Base-by-base conservation (phyloP, 2,329 filamentous ascomycete genomes). In the Colletotrichum sublineola region DNA sequence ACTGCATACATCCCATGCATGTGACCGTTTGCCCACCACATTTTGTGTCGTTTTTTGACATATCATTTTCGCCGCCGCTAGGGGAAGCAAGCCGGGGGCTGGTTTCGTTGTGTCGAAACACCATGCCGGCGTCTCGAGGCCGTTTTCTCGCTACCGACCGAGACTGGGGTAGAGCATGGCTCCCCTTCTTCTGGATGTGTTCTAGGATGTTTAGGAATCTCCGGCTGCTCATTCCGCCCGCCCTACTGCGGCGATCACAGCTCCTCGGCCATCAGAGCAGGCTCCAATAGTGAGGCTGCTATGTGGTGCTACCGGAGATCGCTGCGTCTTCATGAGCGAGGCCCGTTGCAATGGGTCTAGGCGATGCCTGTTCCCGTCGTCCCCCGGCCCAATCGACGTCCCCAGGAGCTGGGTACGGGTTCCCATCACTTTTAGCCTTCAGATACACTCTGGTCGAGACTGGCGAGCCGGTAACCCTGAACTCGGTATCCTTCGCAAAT, bases 221-320 rank as follows among this genome's bases (percentile, higher is more conserved):
- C 58, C 53, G 44, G 18, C 31, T 33, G 46, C 57, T 18, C 29
- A 63, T 52, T 40, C 40, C 40, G 50, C 52, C 40, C 44, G 53
- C 44, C 44, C 38, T 44, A 15, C n/a, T 31, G 31, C 46, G 67
- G 15, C 62, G 70, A 73, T 71, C 67, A 31, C 50, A 62, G 55
- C 70, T 56, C 5, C 9, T 61, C 40, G 42, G 24, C 40, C 55
- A 48, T 4, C 24, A 5, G 38, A 40, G 29, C 33, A 11, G 15
- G 14, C 48, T 8, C 33, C 24, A 33, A 68, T 33, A 62, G 67
- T 71, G 67, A 73, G 71, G 67, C 71, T 70, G 71, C 42, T 33
- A 48, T 40, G 20, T 61, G 44, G 20, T 24, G 20, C 20, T 48
- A 18, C 20, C 4, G 12, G 46, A 48, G 46, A 48, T 48, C 29